A percentile compares a stretch with the other conserved stretches of the same genome.
These are phyloP conservation scores for Linnemannia schmuckeri DNA, from an alignment of 192 early-diverging fungal species.

Conservation along the genomic window DNA sequence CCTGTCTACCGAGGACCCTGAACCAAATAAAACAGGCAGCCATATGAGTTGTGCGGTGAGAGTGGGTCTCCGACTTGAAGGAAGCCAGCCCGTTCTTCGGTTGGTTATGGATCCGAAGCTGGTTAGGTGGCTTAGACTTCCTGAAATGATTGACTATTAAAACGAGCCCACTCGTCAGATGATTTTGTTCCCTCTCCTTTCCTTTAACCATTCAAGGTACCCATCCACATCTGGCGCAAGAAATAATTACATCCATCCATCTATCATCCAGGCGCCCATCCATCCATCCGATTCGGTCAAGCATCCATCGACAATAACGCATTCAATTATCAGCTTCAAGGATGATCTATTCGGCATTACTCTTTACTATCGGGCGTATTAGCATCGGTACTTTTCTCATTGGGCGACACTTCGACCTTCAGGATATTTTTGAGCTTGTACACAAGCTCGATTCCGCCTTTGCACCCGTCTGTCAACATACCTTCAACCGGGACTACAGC, in stretches of 20 bases:
- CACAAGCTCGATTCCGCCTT: too few species aligned
- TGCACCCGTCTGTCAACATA: neutral
- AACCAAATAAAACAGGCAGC: neutral
- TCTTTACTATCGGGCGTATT: too few species aligned
- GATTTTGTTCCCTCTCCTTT: neutral
- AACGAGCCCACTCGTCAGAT: too few species aligned
- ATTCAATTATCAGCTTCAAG: neutral
- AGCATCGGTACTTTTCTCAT: too few species aligned
- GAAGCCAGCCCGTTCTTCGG: too few species aligned
- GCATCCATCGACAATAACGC: neutral
- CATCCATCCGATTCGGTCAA: neutral
- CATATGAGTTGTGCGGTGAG: too few species aligned
- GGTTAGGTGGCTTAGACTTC: neutral
- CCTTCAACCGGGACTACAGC: neutral
- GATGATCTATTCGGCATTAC: too few species aligned
- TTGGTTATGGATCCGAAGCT: too few species aligned
- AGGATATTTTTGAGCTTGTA: too few species aligned
- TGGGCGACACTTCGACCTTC: too few species aligned
- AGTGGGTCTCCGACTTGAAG: too few species aligned
- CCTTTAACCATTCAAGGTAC: neutral
- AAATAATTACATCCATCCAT: neutral
- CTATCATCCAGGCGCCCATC: neutral
- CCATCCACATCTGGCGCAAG: neutral
- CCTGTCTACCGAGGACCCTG: neutral
- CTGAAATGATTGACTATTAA: neutral